Evolutionary conservation across 805 yeast species (phyloP).

Genomic region (Debaryomyces castellii): DNA sequence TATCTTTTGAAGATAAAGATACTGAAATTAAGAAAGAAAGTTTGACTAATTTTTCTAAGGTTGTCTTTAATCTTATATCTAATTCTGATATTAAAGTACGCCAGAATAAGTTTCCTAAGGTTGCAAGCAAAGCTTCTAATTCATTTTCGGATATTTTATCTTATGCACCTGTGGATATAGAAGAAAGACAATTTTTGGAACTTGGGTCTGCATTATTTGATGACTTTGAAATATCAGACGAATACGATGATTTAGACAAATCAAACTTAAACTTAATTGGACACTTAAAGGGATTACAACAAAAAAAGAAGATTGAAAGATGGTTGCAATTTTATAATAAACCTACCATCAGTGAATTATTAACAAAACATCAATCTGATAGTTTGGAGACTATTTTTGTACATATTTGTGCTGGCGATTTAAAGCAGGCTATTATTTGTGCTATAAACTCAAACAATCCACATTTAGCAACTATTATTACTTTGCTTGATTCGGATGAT

Average conservation of each 20-base stretch:
- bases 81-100: conserved; percentile 21
- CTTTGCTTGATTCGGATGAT: conserved; percentile 73
- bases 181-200: conserved; percentile 45
- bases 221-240: conserved; percentile 8
- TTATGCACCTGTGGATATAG: conserved; percentile 10
- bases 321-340: conserved; percentile 57
- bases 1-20: not conserved
- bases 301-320: conserved; percentile 46
- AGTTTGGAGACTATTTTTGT: conserved; percentile 52
- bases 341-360: conserved; percentile 28
- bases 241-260: conserved; percentile 9
- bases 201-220: conserved; percentile 63
- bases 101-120: conserved; percentile 26
- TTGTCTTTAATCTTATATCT: conserved; percentile 18
- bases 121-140: conserved; percentile 8
- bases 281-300: conserved; percentile 19
- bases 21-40: conserved; percentile 6
- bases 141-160: conserved; percentile 19
- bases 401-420: conserved; percentile 51
- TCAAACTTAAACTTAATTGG: conserved; percentile 11
- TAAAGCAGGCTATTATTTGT: conserved; percentile 57
- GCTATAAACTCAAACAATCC: conserved; percentile 63
- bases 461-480: conserved; percentile 69
- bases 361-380: conserved; percentile 26
- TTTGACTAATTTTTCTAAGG: conserved; percentile 9